These are phyloP conservation scores for Ustilago xerochloae DNA, from an alignment of 1,284 basidiomycete genomes.

Conservation along the genomic window DNA sequence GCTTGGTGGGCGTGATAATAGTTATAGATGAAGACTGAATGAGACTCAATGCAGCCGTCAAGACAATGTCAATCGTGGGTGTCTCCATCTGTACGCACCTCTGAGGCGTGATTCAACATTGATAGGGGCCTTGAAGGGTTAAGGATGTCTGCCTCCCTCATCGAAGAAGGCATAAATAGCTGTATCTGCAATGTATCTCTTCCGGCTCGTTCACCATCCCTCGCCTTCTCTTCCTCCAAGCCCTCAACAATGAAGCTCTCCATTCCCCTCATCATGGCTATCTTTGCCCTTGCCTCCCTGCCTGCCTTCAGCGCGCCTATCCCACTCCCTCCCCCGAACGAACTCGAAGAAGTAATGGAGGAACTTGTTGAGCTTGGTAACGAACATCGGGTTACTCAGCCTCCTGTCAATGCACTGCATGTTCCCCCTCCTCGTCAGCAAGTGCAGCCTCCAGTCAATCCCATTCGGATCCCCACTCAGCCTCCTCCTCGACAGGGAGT, in stretches of 20 bases:
- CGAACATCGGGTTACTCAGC: not conserved
- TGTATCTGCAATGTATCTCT: too few species aligned
- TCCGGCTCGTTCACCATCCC: too few species aligned
- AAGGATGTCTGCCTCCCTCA: too few species aligned
- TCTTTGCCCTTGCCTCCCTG: not conserved
- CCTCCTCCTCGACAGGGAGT: not conserved
- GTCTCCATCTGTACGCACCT: too few species aligned
- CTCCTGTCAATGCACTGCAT: not conserved
- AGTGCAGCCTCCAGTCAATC: too few species aligned
- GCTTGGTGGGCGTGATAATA: too few species aligned
- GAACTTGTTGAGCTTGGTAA: not conserved
- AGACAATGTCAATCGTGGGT: too few species aligned
- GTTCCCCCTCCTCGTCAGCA: not conserved
- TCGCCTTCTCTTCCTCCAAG: not conserved
- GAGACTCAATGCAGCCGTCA: too few species aligned
- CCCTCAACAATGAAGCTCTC: not conserved
- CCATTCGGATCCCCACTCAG: not conserved
- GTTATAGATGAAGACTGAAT: too few species aligned
- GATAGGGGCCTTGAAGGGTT: too few species aligned
- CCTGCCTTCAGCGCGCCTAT: not conserved
- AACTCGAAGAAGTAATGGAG: not conserved
- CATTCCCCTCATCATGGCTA: not conserved
- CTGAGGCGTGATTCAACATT: too few species aligned
- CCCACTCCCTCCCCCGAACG: not conserved
- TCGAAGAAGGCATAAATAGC: too few species aligned